Percentiles rank a stretch among this genome's conserved stretches.
phyloP scores from a whole-genome alignment of 2,329 filamentous ascomycete species.

The Phaeosphaeria sp. region DNA sequence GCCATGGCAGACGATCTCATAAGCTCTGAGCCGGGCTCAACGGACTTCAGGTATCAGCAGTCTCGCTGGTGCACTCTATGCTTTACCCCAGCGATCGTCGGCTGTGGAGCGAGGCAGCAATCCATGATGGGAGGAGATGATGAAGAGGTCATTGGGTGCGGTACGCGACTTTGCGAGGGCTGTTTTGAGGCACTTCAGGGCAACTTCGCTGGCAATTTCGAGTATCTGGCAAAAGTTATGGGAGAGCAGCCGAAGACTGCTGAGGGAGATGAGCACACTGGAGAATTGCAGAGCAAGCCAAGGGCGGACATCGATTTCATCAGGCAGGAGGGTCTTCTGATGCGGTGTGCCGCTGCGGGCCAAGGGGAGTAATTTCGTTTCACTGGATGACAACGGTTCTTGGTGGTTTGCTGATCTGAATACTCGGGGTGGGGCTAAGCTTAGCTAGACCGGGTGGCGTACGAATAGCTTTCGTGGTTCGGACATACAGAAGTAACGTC shows the following conservation, averaged over 20 bases:
- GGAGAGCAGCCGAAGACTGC: conserved; percentile 26
- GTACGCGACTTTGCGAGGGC: conserved; percentile 29
- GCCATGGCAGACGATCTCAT: conserved; percentile 17
- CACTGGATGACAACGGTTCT: too few species aligned
- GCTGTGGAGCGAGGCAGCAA: conserved; percentile 17
- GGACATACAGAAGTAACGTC: too few species aligned
- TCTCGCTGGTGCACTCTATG: conserved; percentile 42
- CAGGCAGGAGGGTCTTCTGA: conserved; percentile 24
- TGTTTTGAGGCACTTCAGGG: conserved; percentile 21
- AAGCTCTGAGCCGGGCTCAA: conserved; percentile 11
- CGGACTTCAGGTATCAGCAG: conserved; percentile 18
- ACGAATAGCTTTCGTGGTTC: too few species aligned
- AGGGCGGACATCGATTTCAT: conserved; percentile 41
- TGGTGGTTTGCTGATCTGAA: too few species aligned
- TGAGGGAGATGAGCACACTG: conserved; percentile 13
- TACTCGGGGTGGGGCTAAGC: too few species aligned
- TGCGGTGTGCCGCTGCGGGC: conserved; percentile 15
- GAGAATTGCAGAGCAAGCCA: conserved; percentile 6
- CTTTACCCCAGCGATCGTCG: conserved; percentile 27
- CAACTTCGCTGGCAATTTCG: conserved; percentile 6
- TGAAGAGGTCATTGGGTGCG: conserved; percentile 29
- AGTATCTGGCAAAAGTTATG: conserved; percentile 17
- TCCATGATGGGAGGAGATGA: conserved; percentile 9
- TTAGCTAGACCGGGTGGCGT: too few species aligned
- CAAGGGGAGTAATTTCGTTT: too few species aligned